phyloP scores from a whole-genome alignment of 1,284 basidiomycete genomes.

The Ustilago nuda region DNA sequence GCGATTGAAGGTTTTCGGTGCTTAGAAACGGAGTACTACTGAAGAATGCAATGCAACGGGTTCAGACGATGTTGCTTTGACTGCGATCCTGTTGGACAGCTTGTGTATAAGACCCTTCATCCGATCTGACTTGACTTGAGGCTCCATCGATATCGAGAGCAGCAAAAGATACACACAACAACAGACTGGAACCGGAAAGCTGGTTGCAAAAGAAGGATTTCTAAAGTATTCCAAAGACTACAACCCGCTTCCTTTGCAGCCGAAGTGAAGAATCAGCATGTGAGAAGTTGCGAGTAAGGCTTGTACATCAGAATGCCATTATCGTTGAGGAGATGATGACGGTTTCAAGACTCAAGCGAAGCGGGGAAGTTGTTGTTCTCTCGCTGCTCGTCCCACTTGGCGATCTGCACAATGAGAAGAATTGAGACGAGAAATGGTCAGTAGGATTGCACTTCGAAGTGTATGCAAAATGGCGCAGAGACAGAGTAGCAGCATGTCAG shows the following conservation, averaged over 20 bases:
- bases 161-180: not conserved
- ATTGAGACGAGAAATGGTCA: not conserved
- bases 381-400: constrained; percentile 69
- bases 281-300: not conserved
- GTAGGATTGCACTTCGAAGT: not conserved
- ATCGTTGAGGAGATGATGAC: not conserved
- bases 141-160: too few relatives aligned
- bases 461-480: not conserved
- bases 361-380: constrained; percentile 67
- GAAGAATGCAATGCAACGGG: not conserved
- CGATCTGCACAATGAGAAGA: constrained; percentile 43
- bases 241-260: not conserved
- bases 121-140: too few relatives aligned
- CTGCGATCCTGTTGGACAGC: too few relatives aligned
- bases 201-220: constrained; percentile 7
- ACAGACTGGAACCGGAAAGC: not conserved
- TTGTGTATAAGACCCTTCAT: too few relatives aligned
- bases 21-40: not conserved
- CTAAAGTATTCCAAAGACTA: constrained; percentile 10
- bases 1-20: constrained; percentile 32
- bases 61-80: not conserved
- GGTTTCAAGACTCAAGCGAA: constrained; percentile 61
- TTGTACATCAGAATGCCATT: constrained; percentile 2
- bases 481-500: not conserved
- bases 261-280: not conserved